A percentile compares a stretch with the other conserved stretches of the same genome.
These are phyloP conservation scores for Allantophomopsis cytisporea DNA, from an alignment of 2,329 filamentous ascomycete genomes.

Conservation along the genomic window DNA sequence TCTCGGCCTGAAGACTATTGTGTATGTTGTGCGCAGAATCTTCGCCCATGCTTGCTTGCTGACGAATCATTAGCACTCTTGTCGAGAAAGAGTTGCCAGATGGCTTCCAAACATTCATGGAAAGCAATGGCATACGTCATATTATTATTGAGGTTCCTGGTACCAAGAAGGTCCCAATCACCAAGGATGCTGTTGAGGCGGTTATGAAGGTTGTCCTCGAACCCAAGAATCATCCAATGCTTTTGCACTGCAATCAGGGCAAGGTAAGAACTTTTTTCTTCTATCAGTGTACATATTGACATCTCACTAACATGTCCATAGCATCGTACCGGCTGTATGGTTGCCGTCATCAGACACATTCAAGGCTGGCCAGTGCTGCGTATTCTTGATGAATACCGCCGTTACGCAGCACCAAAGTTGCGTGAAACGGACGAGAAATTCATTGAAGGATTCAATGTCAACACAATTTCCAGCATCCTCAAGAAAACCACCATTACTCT, in stretches of 20 bases:
- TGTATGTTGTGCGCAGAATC: slow-evolving; percentile 36
- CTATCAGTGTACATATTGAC: not conserved
- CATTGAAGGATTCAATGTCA: slow-evolving; percentile 29
- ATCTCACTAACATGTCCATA: slow-evolving; percentile 18
- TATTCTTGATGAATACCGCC: slow-evolving; percentile 61
- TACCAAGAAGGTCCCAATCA: slow-evolving; percentile 73
- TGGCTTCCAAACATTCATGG: slow-evolving; percentile 47
- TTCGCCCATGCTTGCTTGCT: slow-evolving; percentile 1
- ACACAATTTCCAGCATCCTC: no score
- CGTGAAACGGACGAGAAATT: slow-evolving; percentile 47
- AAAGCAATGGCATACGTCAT: slow-evolving; percentile 54
- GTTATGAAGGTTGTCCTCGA: slow-evolving; percentile 64
- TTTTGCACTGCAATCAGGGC: slow-evolving; percentile 90
- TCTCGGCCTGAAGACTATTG: slow-evolving; percentile 63
- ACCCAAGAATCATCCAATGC: slow-evolving; percentile 60
- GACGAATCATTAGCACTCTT: slow-evolving; percentile 32
- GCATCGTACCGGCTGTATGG: slow-evolving; percentile 85
- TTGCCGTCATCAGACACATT: slow-evolving; percentile 64
- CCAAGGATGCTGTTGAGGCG: slow-evolving; percentile 50
- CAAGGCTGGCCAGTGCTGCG: slow-evolving; percentile 49
- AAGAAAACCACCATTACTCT: no score
- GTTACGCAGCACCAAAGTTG: slow-evolving; percentile 46
- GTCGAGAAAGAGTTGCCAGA: slow-evolving; percentile 46
- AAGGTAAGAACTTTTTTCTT: slow-evolving; percentile 41
- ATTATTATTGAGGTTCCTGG: slow-evolving; percentile 66